Evolutionary conservation across 768 basidiomycete genomes (phyloP).

Genomic region (Paxillus rubicundulus): DNA sequence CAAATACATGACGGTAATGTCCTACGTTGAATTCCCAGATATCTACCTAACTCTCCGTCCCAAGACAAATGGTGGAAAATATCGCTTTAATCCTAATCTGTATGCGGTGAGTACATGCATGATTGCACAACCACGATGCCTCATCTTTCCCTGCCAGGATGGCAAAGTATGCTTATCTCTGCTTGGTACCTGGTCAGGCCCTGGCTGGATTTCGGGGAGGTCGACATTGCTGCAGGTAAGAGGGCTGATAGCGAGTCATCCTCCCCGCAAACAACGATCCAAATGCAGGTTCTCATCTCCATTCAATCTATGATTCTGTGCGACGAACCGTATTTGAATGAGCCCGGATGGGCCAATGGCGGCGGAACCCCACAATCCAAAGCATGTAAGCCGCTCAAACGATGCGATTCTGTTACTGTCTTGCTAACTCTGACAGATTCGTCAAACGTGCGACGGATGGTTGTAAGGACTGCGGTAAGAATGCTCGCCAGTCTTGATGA

Average conservation of each 20-base stretch:
- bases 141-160: slow-evolving; percentile 47
- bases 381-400: slow-evolving; percentile 54
- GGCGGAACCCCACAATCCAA: slow-evolving; percentile 73
- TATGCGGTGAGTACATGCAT: slow-evolving; percentile 63
- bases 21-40: neutral
- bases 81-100: slow-evolving; percentile 90
- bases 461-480: slow-evolving; percentile 78
- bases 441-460: slow-evolving; percentile 91
- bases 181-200: slow-evolving; percentile 90
- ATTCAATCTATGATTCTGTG: slow-evolving; percentile 97
- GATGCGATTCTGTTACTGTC: neutral
- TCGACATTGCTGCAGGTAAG: slow-evolving; percentile 84
- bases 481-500: neutral
- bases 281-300: slow-evolving; percentile 70
- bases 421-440: slow-evolving; percentile 55
- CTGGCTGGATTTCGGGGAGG: slow-evolving; percentile 89
- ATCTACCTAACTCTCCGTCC: slow-evolving; percentile 10
- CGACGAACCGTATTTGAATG: slow-evolving; percentile 89
- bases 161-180: slow-evolving; percentile 93
- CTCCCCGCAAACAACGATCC: neutral
- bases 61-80: slow-evolving; percentile 85
- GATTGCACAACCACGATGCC: neutral
- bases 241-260: neutral
- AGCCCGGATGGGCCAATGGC: slow-evolving; percentile 81
- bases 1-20: slow-evolving; percentile 58